Percentiles rank a stretch among this genome's conserved stretches.
Conservation (phyloP, 192 early-diverging fungal species). For the Phycomyces nitens region DNA sequence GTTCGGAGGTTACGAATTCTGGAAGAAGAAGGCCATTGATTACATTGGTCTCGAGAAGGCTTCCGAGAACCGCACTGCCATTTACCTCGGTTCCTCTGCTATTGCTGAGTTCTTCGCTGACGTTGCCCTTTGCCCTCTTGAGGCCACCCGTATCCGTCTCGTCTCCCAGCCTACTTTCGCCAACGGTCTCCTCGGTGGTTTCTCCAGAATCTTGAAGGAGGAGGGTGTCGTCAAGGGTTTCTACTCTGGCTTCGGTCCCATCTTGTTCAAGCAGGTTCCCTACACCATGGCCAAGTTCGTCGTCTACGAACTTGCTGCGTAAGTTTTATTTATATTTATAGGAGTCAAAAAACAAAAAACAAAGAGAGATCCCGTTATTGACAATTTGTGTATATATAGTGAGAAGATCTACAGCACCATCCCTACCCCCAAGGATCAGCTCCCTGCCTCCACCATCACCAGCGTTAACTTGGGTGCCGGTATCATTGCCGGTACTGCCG, state of each 20-base stretch:
- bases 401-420: slow-evolving; percentile 48
- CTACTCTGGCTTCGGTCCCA: slow-evolving; percentile 76
- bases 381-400: slow-evolving; percentile 10
- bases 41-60: slow-evolving; percentile 53
- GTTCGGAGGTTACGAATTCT: slow-evolving; percentile 68
- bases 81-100: slow-evolving; percentile 64
- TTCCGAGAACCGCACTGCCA: slow-evolving; percentile 53
- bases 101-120: slow-evolving; percentile 77
- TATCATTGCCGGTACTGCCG: slow-evolving; percentile 65
- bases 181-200: slow-evolving; percentile 55
- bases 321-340: slow-evolving; percentile 16
- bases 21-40: slow-evolving; percentile 57
- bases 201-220: slow-evolving; percentile 55
- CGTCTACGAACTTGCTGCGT: slow-evolving; percentile 55
- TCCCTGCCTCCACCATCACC: slow-evolving; percentile 44
- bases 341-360: background rate
- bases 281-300: slow-evolving; percentile 82
- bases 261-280: slow-evolving; percentile 74
- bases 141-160: slow-evolving; percentile 71
- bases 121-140: slow-evolving; percentile 68
- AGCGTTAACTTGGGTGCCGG: slow-evolving; percentile 51
- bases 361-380: background rate
- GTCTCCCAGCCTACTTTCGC: slow-evolving; percentile 69
- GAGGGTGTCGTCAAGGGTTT: slow-evolving; percentile 67
- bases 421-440: slow-evolving; percentile 41